Percentiles rank a stretch among this genome's conserved stretches.
phyloP scores from a whole-genome alignment of 768 basidiomycete species.

The Lentinula boryana region DNA sequence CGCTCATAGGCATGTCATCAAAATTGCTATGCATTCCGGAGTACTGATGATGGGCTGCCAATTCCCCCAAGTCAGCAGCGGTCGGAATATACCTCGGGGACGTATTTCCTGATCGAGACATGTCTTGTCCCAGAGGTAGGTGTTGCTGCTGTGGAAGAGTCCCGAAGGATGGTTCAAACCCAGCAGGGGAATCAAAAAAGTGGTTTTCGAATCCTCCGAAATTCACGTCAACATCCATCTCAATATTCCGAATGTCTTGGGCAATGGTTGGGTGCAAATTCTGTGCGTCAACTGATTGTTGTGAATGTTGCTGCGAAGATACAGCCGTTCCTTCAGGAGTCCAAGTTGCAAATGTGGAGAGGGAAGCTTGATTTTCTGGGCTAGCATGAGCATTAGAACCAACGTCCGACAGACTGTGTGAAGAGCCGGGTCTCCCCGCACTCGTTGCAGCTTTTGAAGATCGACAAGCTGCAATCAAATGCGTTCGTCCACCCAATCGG shows the following conservation, averaged over 20 bases:
- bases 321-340: not conserved
- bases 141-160: not conserved
- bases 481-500: slow-evolving; percentile 49
- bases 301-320: not conserved
- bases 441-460: not conserved
- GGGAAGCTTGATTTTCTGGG: not conserved
- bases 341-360: not conserved
- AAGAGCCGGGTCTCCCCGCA: not conserved
- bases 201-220: not conserved
- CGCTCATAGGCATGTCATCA: not conserved
- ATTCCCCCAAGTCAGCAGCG: too few relatives aligned
- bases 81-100: not conserved
- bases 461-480: slow-evolving; percentile 24
- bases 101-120: not conserved
- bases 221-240: not conserved
- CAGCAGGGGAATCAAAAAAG: not conserved
- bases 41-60: not conserved
- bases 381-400: not conserved
- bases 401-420: not conserved
- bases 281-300: slow-evolving; percentile 8
- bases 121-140: not conserved
- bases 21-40: not conserved
- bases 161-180: not conserved
- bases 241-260: slow-evolving; percentile 43
- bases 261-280: slow-evolving; percentile 47